Evolutionary conservation across 441 rosid genomes (phyloP).

Genomic region (Heliophila coronopifolia): DNA sequence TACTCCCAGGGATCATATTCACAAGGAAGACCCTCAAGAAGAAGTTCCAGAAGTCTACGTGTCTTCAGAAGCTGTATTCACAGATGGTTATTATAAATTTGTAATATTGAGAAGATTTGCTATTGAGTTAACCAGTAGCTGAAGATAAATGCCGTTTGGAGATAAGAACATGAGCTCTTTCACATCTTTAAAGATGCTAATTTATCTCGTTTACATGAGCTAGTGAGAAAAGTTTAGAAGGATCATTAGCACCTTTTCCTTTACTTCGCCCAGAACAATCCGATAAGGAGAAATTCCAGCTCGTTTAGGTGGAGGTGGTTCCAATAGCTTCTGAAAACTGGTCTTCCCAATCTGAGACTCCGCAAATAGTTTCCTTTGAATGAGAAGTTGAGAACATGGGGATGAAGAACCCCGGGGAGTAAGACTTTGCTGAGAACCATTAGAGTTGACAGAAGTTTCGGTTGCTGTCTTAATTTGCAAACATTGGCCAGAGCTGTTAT

Average conservation of each 20-base stretch:
- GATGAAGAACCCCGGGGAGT: constrained; percentile 44
- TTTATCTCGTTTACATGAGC: constrained; percentile 6
- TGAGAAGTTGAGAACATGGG: constrained; percentile 43
- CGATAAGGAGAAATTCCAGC: constrained; percentile 88
- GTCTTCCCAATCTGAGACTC: constrained; percentile 82
- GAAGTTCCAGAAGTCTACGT: constrained; percentile 67
- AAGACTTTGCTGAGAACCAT: constrained; percentile 36
- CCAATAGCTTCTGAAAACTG: constrained; percentile 89
- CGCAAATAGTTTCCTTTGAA: constrained; percentile 67
- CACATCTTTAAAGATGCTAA: not conserved
- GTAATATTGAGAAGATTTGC: not conserved
- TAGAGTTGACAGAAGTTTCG: constrained; percentile 43
- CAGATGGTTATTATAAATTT: constrained; percentile 16
- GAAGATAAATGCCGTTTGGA: not conserved
- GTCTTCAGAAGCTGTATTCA: constrained; percentile 74
- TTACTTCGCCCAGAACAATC: constrained; percentile 81
- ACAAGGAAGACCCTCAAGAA: constrained; percentile 85
- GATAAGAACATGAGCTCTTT: constrained; percentile 6
- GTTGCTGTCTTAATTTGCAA: constrained; percentile 32
- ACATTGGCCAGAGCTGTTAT: constrained; percentile 26
- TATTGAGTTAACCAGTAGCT: not conserved
- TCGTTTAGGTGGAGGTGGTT: constrained; percentile 67
- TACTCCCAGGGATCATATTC: constrained; percentile 69
- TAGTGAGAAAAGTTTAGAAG: constrained; percentile 4
- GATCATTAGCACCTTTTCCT: constrained; percentile 73